These are phyloP conservation scores for Garcia nutans DNA, from an alignment of 345 rosid genomes.

Conservation along the genomic window DNA sequence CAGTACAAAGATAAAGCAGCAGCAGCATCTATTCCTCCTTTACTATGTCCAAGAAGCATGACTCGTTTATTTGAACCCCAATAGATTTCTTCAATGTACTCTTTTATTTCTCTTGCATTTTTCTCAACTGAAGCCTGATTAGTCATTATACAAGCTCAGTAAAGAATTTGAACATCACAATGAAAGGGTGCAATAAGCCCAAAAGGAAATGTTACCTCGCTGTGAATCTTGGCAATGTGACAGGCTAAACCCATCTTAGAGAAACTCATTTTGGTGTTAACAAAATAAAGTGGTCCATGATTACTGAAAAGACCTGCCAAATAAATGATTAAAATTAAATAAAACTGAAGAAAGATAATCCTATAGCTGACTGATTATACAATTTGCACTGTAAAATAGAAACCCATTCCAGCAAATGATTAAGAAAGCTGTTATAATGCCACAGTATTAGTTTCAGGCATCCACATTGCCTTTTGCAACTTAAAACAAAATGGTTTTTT, in stretches of 20 bases:
- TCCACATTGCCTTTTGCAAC: neutral
- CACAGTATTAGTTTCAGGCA: neutral
- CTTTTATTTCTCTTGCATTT: constrained; percentile 93
- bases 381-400: neutral
- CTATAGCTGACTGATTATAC: neutral
- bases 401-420: neutral
- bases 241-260: constrained; percentile 92
- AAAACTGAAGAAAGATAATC: neutral
- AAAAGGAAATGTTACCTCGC: constrained; percentile 57
- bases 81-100: constrained; percentile 87
- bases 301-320: constrained; percentile 93
- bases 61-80: constrained; percentile 95
- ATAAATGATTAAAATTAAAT: constrained; percentile 3
- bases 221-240: constrained; percentile 97
- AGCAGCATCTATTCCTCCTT: constrained; percentile 97
- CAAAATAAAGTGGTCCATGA: constrained; percentile 95
- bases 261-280: constrained; percentile 71
- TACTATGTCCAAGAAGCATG: constrained; percentile 95
- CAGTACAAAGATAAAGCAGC: constrained; percentile 92
- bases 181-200: neutral
- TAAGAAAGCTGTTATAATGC: neutral
- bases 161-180: constrained; percentile 12
- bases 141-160: constrained; percentile 28
- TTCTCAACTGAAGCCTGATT: constrained; percentile 93
- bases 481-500: neutral